Conservation (phyloP, 1,284 basidiomycete genomes). For the Rhizopogon parksii region DNA sequence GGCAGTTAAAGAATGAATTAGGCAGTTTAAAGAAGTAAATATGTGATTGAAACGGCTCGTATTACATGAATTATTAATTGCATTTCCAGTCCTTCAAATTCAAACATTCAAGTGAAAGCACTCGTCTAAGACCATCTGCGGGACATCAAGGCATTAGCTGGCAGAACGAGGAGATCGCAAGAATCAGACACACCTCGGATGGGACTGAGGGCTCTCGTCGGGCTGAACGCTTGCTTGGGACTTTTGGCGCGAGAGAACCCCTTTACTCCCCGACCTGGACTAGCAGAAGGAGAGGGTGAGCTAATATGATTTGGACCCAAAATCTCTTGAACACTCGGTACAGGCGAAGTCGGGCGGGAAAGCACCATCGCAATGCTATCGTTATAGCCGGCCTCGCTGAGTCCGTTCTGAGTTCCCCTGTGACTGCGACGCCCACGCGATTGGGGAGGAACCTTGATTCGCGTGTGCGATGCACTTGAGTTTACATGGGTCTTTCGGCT, state of each 20-base stretch:
- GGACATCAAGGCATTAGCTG: not conserved
- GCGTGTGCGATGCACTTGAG: not conserved
- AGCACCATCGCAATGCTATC: slow-evolving; percentile 20
- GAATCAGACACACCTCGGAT: slow-evolving; percentile 21
- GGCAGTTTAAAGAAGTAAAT: not conserved
- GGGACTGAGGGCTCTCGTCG: slow-evolving; percentile 22
- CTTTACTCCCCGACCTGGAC: slow-evolving; percentile 1
- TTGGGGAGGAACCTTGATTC: not conserved
- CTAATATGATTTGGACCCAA: slow-evolving; percentile 3
- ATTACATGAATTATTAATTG: not conserved
- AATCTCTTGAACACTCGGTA: slow-evolving; percentile 1
- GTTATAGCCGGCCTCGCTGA: slow-evolving; percentile 2
- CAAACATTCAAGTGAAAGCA: slow-evolving; percentile 20
- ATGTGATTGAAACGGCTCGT: no score
- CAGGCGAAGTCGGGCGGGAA: slow-evolving; percentile 20
- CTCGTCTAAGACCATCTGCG: slow-evolving; percentile 24
- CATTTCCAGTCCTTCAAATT: slow-evolving; percentile 5
- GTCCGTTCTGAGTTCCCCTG: slow-evolving; percentile 9
- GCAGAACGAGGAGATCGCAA: not conserved
- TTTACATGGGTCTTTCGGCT: not conserved
- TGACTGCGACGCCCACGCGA: slow-evolving; percentile 14
- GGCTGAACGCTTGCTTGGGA: slow-evolving; percentile 22
- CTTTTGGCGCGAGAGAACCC: slow-evolving; percentile 13
- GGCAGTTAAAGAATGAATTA: not conserved
- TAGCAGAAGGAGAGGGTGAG: not conserved